Evolutionary conservation across 164 flowering plant genomes (phyloP), one percentile per base, ranked within the genome.

Genomic region (Vitis rupestris): DNA sequence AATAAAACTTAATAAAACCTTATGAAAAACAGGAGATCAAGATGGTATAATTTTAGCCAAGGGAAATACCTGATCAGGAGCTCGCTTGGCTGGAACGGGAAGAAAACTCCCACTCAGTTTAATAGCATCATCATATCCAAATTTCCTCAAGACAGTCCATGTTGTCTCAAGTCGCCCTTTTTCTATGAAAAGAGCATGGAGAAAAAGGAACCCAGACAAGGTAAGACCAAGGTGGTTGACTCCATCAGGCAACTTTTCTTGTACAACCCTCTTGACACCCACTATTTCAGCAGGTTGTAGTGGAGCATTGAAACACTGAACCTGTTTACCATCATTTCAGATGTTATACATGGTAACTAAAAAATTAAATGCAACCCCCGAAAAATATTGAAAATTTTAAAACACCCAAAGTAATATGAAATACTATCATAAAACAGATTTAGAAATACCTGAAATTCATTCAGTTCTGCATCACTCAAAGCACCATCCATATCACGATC

Each of bases 131-230:
- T 96, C 87, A 66, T 96, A 96, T 44, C 97, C 99, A 82, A 90
- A 96, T 75, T 93, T 93, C 79, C 98, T 87, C 54, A 96, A 75
- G 50, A 96, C 99, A 23, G 98, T 92, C 99, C 99, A 96, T 61
- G 99, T 96, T 75, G 99, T 96, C 85, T 96, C 99, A 54, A 96
- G 79, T 23, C 97, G 94, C 37, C 98, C 98, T 70, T 93, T 96
- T 71, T 96, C 99, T 57, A 96, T 96, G 72, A 96, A 96, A 27
- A 96, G 84, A 13, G 97, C 95, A 85, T 96, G 98, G 53, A 96
- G 97, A 78, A 91, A 93, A 60, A 96, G 91, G 64, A 96, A 96
- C 12, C 99, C 99, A 2, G 94, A 79, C 84, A 92, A 81, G 51
- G 98, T 93, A 71, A 93, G 97, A 52, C 99, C 99, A 66, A 72